Conservation (phyloP, 108 stramenopile species). For the Bacterosira constricta region DNA sequence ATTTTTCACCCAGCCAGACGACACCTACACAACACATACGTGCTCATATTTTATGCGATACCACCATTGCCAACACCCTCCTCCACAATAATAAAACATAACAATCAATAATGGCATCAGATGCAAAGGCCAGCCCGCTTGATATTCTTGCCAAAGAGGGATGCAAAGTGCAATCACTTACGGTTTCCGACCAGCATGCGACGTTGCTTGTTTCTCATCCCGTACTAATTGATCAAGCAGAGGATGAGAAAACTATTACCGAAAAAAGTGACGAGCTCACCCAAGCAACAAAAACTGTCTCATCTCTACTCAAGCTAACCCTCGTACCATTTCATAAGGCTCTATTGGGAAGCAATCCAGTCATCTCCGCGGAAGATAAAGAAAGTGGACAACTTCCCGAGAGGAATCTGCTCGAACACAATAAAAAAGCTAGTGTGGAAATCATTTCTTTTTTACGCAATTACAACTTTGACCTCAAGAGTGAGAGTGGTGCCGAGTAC, state of each 20-base stretch:
- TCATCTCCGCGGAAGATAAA: constrained; percentile 24
- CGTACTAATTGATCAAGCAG: neutral
- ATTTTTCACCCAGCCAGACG: too few species aligned
- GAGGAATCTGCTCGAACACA: constrained; percentile 27
- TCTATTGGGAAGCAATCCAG: constrained; percentile 47
- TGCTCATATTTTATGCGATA: too few species aligned
- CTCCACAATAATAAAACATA: too few species aligned
- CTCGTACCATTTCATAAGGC: constrained; percentile 52
- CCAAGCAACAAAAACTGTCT: constrained; percentile 1
- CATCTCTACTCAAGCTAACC: constrained; percentile 57
- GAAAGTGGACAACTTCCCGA: constrained; percentile 25
- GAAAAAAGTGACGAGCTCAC: neutral
- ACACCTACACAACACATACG: too few species aligned
- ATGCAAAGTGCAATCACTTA: constrained; percentile 49
- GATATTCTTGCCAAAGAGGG: constrained; percentile 17
- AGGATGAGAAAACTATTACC: neutral
- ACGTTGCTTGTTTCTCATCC: constrained; percentile 41
- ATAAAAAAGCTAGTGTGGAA: constrained; percentile 12
- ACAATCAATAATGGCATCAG: too few species aligned
- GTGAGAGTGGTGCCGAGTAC: constrained; percentile 63
- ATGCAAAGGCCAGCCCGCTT: constrained; percentile 7
- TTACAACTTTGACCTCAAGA: constrained; percentile 47
- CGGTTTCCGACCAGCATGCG: constrained; percentile 57
- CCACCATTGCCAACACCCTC: too few species aligned
- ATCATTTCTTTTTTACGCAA: constrained; percentile 53